These are phyloP conservation scores for Stagonosporopsis vannaccii DNA, from an alignment of 2,329 filamentous ascomycete species.

Conservation along the genomic window DNA sequence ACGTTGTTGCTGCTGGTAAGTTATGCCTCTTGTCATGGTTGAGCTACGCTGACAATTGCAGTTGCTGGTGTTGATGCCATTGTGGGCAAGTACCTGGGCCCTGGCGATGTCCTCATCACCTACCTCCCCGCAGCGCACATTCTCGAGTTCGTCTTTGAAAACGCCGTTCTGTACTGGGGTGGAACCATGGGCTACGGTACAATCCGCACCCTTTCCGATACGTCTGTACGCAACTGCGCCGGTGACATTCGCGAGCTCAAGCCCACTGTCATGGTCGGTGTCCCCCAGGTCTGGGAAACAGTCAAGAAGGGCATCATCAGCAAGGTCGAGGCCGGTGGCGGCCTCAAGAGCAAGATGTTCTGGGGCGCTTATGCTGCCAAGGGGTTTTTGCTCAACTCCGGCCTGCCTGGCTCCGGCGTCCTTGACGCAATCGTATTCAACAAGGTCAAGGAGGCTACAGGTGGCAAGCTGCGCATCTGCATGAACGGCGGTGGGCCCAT, in stretches of 20 bases:
- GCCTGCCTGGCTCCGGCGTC: conserved; percentile 70
- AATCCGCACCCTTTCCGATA: conserved; percentile 85
- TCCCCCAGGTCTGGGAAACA: conserved; percentile 96
- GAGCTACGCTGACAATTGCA: conserved; percentile 27
- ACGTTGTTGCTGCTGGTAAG: conserved; percentile 79
- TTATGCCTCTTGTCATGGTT: conserved; percentile 27
- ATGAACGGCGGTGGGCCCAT: conserved; percentile 95
- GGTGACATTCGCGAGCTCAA: conserved; percentile 93
- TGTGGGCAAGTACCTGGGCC: conserved; percentile 78
- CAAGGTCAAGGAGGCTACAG: conserved; percentile 89
- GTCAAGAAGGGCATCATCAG: conserved; percentile 91
- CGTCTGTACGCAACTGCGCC: conserved; percentile 84
- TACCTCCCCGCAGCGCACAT: conserved; percentile 97
- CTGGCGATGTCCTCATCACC: conserved; percentile 80
- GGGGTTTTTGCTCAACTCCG: conserved; percentile 65
- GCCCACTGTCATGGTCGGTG: conserved; percentile 90
- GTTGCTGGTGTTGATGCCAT: conserved; percentile 81
- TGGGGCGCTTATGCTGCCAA: conserved; percentile 70
- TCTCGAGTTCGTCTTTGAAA: conserved; percentile 95
- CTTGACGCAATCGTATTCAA: conserved; percentile 88
- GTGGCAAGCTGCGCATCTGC: conserved; percentile 85
- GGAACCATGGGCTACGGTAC: conserved; percentile 93
- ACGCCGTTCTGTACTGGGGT: conserved; percentile 86
- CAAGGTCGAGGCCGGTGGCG: conserved; percentile 76
- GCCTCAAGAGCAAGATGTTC: conserved; percentile 80